Base-by-base conservation (phyloP, 2,329 filamentous ascomycete species). In the Ceratocystiopsis sp. region DNA sequence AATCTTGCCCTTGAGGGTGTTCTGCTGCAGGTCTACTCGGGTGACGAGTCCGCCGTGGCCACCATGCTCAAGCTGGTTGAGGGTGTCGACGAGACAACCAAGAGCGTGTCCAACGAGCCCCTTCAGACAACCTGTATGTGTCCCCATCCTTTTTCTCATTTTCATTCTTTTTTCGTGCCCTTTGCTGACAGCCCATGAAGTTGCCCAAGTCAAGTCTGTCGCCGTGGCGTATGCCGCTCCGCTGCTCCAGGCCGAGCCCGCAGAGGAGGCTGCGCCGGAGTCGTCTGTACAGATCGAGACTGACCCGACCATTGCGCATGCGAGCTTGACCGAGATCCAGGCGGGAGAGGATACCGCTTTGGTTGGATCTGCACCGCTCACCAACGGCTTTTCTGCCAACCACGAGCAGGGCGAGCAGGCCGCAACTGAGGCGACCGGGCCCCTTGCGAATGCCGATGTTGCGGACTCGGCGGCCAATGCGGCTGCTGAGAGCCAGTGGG, bases 1-100 rank as follows among this genome's bases (percentile, higher is more conserved):
- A 84, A 78, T 60, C 76, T 78, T 60, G 84, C 83, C 34, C 77
- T 91, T 46, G 84, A 93, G 62, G 83, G 83, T 42, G 77, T 84
- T 33, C 67, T 93, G 45, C 67, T 86, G 39, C 71, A 80, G 47
- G 80, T 91, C 32, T 91, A 93, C 61, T 75, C 76, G 38, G 84
- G 84, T 39, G 82, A 89, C 54, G 73, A 82, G 49, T 69, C 66
- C 51, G 84, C 82, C 41, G 82, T 91, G 19, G 65, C 73, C 43
- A 75, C 80, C 45, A 85, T 85, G 63, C 61, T 84, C 55, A 86
- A 83, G 65, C 68, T 93, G 45, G 80, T 86, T 44, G 69, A 84
- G 46, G 83, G 81, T 33, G 69, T 74, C 21, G 68, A 77, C 14
- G 82, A 89, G 50, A 66, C 66, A 46, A 75, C 83, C 2, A 61